Evolutionary conservation across 1,139 yeast genomes (phyloP).

Genomic region (Eremothecium cymbalariae): DNA sequence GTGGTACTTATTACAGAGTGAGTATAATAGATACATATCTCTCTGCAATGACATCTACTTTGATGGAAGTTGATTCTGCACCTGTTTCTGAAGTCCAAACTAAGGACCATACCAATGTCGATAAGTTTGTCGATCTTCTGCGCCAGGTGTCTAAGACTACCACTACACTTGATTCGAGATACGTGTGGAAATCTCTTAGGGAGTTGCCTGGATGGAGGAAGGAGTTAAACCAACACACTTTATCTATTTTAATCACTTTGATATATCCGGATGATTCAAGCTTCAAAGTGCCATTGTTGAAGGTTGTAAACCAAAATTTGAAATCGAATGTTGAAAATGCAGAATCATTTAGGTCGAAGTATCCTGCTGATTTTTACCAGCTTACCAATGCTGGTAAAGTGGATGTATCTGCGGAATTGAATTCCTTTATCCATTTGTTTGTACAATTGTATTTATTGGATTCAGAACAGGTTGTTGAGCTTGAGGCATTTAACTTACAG

Average conservation of each 20-base stretch:
- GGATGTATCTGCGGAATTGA: slow-evolving; percentile 64
- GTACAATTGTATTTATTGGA: slow-evolving; percentile 73
- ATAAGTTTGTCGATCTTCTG: slow-evolving; percentile 28
- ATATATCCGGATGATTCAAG: slow-evolving; percentile 44
- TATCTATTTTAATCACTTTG: slow-evolving; percentile 46
- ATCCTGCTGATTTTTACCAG: slow-evolving; percentile 31
- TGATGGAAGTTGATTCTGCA: slow-evolving; percentile 26
- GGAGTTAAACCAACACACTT: slow-evolving; percentile 45
- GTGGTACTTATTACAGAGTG: background rate
- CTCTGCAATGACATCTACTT: slow-evolving; percentile 18
- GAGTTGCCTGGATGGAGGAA: slow-evolving; percentile 73
- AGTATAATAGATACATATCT: background rate
- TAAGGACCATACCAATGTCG: slow-evolving; percentile 26
- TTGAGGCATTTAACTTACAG: slow-evolving; percentile 43
- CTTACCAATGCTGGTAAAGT: slow-evolving; percentile 24
- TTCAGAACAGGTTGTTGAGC: slow-evolving; percentile 40
- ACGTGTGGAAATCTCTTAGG: slow-evolving; percentile 75
- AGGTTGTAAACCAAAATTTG: slow-evolving; percentile 33
- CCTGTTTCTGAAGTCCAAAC: slow-evolving; percentile 19
- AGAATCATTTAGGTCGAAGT: slow-evolving; percentile 25
- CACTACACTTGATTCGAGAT: slow-evolving; percentile 73
- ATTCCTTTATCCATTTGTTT: slow-evolving; percentile 69
- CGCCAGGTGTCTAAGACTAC: slow-evolving; percentile 52
- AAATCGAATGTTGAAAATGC: slow-evolving; percentile 31
- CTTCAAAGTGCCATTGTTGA: slow-evolving; percentile 40